Percentiles rank a stretch among this genome's conserved stretches.
These are phyloP conservation scores for Boletus rex-veris DNA, from an alignment of 768 basidiomycete genomes.

Conservation along the genomic window DNA sequence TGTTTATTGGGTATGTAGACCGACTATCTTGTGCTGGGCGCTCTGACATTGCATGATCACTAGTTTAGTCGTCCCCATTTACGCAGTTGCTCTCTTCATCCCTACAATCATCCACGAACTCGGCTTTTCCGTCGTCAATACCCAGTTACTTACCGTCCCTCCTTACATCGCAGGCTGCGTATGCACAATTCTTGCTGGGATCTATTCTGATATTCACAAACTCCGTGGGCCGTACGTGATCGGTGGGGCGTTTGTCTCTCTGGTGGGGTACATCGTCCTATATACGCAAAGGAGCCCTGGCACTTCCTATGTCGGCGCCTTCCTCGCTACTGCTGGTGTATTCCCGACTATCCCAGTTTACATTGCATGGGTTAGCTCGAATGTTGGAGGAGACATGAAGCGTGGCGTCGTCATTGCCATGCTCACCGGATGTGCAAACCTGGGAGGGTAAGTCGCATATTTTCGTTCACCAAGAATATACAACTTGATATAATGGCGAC, in stretches of 20 bases:
- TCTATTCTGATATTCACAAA: slow-evolving; percentile 40
- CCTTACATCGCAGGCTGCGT: slow-evolving; percentile 46
- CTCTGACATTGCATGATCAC: neutral
- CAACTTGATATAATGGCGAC: neutral
- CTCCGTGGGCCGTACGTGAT: slow-evolving; percentile 50
- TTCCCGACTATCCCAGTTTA: slow-evolving; percentile 46
- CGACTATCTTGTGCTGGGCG: neutral
- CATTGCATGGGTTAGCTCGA: slow-evolving; percentile 53
- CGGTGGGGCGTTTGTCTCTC: slow-evolving; percentile 36
- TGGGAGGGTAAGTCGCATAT: slow-evolving; percentile 43
- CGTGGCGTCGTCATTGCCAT: slow-evolving; percentile 48
- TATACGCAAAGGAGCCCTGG: slow-evolving; percentile 30
- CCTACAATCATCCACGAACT: slow-evolving; percentile 49
- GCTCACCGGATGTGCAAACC: slow-evolving; percentile 51
- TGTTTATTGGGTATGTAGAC: slow-evolving; percentile 38
- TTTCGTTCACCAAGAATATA: neutral
- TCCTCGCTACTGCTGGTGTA: slow-evolving; percentile 50
- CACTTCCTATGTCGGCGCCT: slow-evolving; percentile 41
- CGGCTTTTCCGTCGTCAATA: slow-evolving; percentile 47
- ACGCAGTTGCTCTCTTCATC: slow-evolving; percentile 46
- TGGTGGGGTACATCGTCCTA: slow-evolving; percentile 52
- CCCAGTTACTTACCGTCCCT: slow-evolving; percentile 48
- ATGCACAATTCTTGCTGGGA: slow-evolving; percentile 40
- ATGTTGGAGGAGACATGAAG: slow-evolving; percentile 53
- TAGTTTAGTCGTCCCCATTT: slow-evolving; percentile 43